Base-by-base conservation (phyloP, 2,329 filamentous ascomycete species). In the Sporothrix protearum region DNA sequence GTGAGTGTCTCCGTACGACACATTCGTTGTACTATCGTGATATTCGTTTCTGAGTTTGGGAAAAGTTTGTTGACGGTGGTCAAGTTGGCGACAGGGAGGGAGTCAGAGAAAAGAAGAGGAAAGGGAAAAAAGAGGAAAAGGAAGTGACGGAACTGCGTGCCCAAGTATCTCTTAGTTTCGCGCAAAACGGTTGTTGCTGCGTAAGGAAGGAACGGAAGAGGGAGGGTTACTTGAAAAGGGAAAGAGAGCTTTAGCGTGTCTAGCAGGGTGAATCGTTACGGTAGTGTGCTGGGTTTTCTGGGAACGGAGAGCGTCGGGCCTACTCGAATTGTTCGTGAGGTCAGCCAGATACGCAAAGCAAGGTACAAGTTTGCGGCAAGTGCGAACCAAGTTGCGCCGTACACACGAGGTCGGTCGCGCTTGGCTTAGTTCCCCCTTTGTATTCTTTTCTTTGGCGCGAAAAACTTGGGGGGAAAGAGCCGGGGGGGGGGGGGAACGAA, bases 181-280 rank as follows among this genome's bases (percentile, higher is more conserved):
- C 36, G 51, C 33, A n/a, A 67, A 51, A 47, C 45, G 67, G 68
- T 59, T 49, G 25, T 53, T 63, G 36, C 59, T 49, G 25, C 68
- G 63, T 53, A 19, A 45, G 61, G 45, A 63, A 63, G 33, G 57
- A 63, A 49, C 59, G 61, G 68, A 68, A 68, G 72, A 72, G 68
- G 61, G 72, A 64, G 47, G 72, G 47, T 72, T 72, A 72, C 72
- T 72, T 70, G 64, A 73, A 73, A 67, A 71, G 53, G 70, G 61
- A 73, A 73, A 59, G 51, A 47, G 25, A 19, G 63, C 30, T 53
- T 67, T 67, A 47, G 61, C 39, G 61, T 47, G 61, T 64, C 22
- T n/a, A 19, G 28, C 42, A 45, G 36, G 59, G 22, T 28, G 57
- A 61, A 64, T 66, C 22, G 61, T n/a, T 66, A 49, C 25, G 22